A percentile compares a stretch with the other conserved stretches of the same genome.
Evolutionary conservation across 2,329 filamentous ascomycete species (phyloP).

Genomic region (Diaporthe capsici): DNA sequence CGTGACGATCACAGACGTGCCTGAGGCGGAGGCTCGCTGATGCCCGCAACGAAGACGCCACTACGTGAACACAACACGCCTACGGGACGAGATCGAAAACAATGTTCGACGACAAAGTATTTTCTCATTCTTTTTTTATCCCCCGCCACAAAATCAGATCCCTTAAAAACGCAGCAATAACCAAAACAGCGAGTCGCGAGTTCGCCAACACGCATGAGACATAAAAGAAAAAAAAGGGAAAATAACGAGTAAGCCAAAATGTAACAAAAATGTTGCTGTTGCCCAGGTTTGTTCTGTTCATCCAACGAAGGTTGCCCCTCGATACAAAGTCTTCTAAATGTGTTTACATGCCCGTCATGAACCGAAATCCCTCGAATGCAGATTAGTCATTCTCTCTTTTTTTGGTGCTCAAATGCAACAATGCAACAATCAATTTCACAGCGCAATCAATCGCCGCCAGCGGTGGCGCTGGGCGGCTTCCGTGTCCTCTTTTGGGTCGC

Average conservation of each 20-base stretch:
- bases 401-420: neutral
- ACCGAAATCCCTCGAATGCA: constrained; percentile 26
- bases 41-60: neutral
- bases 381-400: constrained; percentile 16
- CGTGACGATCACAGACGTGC: neutral
- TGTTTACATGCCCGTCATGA: constrained; percentile 33
- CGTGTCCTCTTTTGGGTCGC: neutral
- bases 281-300: constrained; percentile 36
- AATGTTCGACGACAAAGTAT: neutral
- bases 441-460: constrained; percentile 2
- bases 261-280: constrained; percentile 18
- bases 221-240: neutral
- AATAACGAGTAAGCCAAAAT: neutral
- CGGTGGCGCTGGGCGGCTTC: neutral
- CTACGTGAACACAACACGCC: neutral
- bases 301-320: constrained; percentile 40
- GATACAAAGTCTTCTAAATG: constrained; percentile 36
- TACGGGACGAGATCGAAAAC: too few relatives aligned
- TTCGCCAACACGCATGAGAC: neutral
- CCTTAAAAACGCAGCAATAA: neutral
- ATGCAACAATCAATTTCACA: constrained; percentile 2
- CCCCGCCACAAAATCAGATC: neutral
- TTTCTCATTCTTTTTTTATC: constrained; percentile 4
- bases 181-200: neutral
- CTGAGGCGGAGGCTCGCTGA: too few relatives aligned